Conservation (phyloP, 768 basidiomycete genomes). For the Trametes villosa region DNA sequence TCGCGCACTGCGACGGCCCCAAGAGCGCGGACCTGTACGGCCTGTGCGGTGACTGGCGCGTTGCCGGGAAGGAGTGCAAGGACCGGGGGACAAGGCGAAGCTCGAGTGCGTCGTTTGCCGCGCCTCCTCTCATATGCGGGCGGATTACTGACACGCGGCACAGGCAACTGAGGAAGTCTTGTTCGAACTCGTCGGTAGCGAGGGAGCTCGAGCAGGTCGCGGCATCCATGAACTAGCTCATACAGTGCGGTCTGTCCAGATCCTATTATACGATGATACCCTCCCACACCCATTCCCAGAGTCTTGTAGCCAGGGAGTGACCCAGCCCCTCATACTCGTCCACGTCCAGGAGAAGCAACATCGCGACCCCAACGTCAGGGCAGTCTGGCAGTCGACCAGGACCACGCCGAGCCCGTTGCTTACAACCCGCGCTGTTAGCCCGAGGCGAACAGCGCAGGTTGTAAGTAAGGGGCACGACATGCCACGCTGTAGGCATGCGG, state of each 20-base stretch:
- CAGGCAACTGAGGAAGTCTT: slow-evolving; percentile 73
- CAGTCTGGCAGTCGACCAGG: too few species aligned
- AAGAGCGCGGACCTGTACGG: slow-evolving; percentile 88
- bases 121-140: too few species aligned
- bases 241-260: neutral
- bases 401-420: too few species aligned
- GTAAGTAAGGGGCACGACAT: too few species aligned
- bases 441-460: too few species aligned
- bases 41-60: slow-evolving; percentile 87
- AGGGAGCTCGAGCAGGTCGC: slow-evolving; percentile 71
- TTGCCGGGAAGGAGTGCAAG: slow-evolving; percentile 88
- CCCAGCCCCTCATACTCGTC: too few species aligned
- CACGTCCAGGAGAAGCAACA: too few species aligned
- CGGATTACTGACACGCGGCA: slow-evolving; percentile 4
- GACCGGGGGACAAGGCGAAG: slow-evolving; percentile 84
- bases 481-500: too few species aligned
- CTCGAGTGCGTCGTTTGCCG: slow-evolving; percentile 68
- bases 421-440: too few species aligned
- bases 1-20: slow-evolving; percentile 82
- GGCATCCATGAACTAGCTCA: slow-evolving; percentile 58
- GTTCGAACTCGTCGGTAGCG: slow-evolving; percentile 80
- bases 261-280: slow-evolving; percentile 12
- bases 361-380: too few species aligned
- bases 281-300: neutral
- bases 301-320: too few species aligned